Evolutionary conservation across 441 rosid genomes (phyloP).

Genomic region (Pelargonium citronellum): DNA sequence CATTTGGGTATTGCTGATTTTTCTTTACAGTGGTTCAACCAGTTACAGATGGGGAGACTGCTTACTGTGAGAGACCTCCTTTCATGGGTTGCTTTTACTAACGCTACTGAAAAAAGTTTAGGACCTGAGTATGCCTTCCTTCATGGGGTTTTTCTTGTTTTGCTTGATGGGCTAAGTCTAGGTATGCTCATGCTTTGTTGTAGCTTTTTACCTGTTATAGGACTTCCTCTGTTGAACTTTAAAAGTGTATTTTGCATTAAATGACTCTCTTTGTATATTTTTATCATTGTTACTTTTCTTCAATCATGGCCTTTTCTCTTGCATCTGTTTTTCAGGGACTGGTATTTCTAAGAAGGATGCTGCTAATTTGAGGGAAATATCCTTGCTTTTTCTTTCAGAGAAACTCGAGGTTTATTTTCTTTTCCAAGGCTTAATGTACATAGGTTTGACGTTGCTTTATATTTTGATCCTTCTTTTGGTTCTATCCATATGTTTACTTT

Average conservation of each 20-base stretch:
- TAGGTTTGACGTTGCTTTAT: neutral
- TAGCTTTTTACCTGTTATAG: neutral
- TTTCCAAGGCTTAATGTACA: slow-evolving; percentile 5
- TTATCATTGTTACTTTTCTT: neutral
- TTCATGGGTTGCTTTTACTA: slow-evolving; percentile 81
- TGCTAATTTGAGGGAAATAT: slow-evolving; percentile 50
- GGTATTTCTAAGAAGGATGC: slow-evolving; percentile 66
- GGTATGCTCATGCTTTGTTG: slow-evolving; percentile 39
- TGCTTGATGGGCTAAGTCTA: slow-evolving; percentile 91
- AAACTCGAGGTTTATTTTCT: slow-evolving; percentile 45
- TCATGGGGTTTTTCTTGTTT: slow-evolving; percentile 91
- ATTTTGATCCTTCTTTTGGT: no score
- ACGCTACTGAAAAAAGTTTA: slow-evolving; percentile 46
- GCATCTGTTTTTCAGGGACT: slow-evolving; percentile 46
- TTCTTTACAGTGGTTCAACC: slow-evolving; percentile 75
- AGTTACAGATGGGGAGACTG: slow-evolving; percentile 66
- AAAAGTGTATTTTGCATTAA: no score
- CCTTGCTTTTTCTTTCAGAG: slow-evolving; percentile 62
- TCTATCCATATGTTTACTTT: no score
- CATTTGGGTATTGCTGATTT: slow-evolving; percentile 12
- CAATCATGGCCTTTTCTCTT: slow-evolving; percentile 2
- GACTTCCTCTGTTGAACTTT: neutral
- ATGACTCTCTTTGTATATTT: neutral
- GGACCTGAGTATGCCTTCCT: slow-evolving; percentile 59
- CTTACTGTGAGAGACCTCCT: slow-evolving; percentile 96